A percentile compares a stretch with the other conserved stretches of the same genome.
These are phyloP conservation scores for Coemansia sp. DNA, from an alignment of 192 early-diverging fungal species.

Conservation along the genomic window DNA sequence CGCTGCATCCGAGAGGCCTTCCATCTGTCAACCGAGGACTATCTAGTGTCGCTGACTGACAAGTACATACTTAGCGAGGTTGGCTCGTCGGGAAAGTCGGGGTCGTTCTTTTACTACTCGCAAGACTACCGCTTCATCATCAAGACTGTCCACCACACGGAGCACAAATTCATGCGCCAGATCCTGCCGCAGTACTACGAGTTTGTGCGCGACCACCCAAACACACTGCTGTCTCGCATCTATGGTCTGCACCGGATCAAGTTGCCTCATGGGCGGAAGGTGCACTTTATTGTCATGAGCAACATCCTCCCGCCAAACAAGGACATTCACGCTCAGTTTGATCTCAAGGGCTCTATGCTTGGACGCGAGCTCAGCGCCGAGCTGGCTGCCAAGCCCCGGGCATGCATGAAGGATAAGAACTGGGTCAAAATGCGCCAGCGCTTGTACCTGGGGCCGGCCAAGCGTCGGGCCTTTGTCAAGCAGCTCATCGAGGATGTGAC, in stretches of 20 bases:
- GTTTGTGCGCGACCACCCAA: constrained; percentile 83
- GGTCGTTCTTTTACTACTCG: constrained; percentile 97
- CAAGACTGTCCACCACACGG: constrained; percentile 93
- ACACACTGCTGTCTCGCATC: constrained; percentile 91
- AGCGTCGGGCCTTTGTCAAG: constrained; percentile 72
- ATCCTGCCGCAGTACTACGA: constrained; percentile 87
- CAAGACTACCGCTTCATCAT: constrained; percentile 98
- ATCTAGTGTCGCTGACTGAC: constrained; percentile 89
- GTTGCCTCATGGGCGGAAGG: constrained; percentile 85
- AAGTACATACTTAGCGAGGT: constrained; percentile 96
- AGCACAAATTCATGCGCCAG: constrained; percentile 91
- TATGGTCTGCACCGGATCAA: constrained; percentile 97
- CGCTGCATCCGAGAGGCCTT: constrained; percentile 84
- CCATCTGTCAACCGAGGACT: constrained; percentile 88
- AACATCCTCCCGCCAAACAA: constrained; percentile 97
- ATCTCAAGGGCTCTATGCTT: constrained; percentile 92
- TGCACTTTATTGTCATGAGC: constrained; percentile 99
- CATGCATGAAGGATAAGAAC: constrained; percentile 96
- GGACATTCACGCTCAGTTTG: constrained; percentile 95
- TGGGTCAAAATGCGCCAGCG: constrained; percentile 77
- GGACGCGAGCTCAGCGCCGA: constrained; percentile 80
- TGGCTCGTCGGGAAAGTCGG: constrained; percentile 92
- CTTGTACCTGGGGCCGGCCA: constrained; percentile 79
- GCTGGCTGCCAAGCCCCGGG: constrained; percentile 73
- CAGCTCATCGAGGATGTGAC: constrained; percentile 88